Conservation (phyloP, 176 grass and related monocot genomes). For the Carex littledalei region DNA sequence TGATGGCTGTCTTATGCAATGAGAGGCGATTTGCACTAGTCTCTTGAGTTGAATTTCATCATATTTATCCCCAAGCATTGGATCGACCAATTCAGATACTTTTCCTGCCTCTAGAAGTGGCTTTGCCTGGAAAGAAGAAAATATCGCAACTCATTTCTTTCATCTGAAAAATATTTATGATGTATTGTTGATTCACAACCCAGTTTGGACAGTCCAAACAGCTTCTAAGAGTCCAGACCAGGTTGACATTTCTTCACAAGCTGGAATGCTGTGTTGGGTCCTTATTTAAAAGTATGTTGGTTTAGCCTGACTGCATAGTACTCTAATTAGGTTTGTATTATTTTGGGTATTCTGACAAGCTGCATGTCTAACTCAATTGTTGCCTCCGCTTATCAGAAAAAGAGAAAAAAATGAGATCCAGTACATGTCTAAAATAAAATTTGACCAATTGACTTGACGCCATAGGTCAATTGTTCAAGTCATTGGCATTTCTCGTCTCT, state of each 20-base stretch:
- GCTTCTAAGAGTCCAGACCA: not conserved
- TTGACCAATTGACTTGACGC: not conserved
- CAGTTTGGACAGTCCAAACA: not conserved
- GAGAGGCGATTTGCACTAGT: conserved; percentile 46
- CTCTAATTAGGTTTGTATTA: not conserved
- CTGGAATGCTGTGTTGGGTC: not conserved
- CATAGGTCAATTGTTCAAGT: not conserved
- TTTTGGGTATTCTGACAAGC: not conserved
- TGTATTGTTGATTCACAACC: not conserved
- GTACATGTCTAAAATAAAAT: not conserved
- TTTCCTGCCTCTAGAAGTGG: conserved; percentile 80
- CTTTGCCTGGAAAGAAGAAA: conserved; percentile 46
- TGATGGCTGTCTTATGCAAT: conserved; percentile 67
- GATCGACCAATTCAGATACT: conserved; percentile 60
- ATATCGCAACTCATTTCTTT: not conserved
- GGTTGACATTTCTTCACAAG: not conserved
- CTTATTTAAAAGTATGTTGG: not conserved
- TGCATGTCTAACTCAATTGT: not conserved
- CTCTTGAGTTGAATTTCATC: conserved; percentile 64
- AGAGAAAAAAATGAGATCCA: not conserved
- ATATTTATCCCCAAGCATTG: conserved; percentile 47
- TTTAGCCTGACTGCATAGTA: not conserved
- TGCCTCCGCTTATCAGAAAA: not conserved
- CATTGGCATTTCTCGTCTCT: not conserved
- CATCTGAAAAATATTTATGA: not conserved